phyloP scores from a whole-genome alignment of 768 basidiomycete genomes.

The Porphyrellus cyaneotinctus region DNA sequence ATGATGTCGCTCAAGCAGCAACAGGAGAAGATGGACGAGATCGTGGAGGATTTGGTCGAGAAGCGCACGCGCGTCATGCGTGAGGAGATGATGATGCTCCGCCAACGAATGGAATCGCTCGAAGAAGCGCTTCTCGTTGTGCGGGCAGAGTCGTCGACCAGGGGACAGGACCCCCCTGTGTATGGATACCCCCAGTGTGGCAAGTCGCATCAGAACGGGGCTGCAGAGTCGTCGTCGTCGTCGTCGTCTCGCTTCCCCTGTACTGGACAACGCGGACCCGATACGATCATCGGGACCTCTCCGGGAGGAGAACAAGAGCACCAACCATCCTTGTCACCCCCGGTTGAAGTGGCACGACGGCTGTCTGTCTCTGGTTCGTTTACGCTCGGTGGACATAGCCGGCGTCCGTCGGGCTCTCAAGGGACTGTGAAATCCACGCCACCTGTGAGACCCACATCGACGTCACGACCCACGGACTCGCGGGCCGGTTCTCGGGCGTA shows the following conservation, averaged over 20 bases:
- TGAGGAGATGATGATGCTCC: constrained; percentile 57
- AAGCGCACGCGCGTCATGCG: constrained; percentile 54
- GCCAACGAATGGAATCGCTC: constrained; percentile 63
- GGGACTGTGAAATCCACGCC: constrained; percentile 20
- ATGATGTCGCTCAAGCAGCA: constrained; percentile 52
- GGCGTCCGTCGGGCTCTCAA: constrained; percentile 14
- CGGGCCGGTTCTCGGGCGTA: constrained; percentile 19
- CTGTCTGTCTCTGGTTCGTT: constrained; percentile 40
- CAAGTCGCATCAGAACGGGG: constrained; percentile 39
- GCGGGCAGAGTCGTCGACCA: constrained; percentile 21
- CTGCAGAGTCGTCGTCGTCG: constrained; percentile 36
- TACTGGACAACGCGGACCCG: constrained; percentile 32
- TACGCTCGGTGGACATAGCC: constrained; percentile 18
- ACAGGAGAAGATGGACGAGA: constrained; percentile 58
- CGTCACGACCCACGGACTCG: constrained; percentile 19
- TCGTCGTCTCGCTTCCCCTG: constrained; percentile 49
- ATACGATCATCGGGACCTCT: constrained; percentile 37
- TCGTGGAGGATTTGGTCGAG: constrained; percentile 59
- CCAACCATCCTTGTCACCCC: constrained; percentile 38
- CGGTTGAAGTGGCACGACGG: constrained; percentile 46
- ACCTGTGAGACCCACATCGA: constrained; percentile 10
- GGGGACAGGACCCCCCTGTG: constrained; percentile 11
- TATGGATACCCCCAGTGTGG: constrained; percentile 17
- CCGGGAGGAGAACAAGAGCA: constrained; percentile 42
- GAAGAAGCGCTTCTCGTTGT: constrained; percentile 43